Base-by-base conservation (phyloP, 306 rosid species). In the Malus asiatica region DNA sequence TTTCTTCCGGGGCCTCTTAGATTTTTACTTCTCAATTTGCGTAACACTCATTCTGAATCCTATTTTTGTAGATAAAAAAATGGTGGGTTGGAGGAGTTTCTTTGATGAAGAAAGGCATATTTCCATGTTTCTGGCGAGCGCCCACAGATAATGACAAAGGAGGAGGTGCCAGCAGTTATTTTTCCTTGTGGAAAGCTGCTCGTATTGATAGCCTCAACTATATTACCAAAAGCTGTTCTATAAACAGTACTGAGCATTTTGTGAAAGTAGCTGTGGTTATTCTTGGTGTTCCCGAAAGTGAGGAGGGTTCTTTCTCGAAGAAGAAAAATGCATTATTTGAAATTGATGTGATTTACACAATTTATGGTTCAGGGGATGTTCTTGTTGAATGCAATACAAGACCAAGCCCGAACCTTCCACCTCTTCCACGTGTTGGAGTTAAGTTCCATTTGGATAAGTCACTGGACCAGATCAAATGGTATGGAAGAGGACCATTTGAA, bases 401-500 rank as follows among this genome's bases (percentile, higher is more conserved):
- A 62, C 97, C 98, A 73, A 83, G 79, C 55, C 61, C 88, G 12
- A 82, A 84, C 78, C 98, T 92, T 77, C 96, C 97, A n/a, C 96
- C 97, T 60, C 85, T 95, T 86, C 98, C 97, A 1, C 97, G 97
- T 20, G 92, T 95, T 33, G 98, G 98, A 79, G 85, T 95, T 8
- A 87, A 81, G 70, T 86, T 95, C 74, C 84, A 84, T 72, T 78
- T 92, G 86, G 97, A 88, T 10, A 87, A 89, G 61, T 84, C 98
- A 1, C 13, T 95, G 65, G 90, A 92, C 82, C 88, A 66, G 80
- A 76, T 89, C 22, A 78, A 61, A 45, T 95, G 98, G 97, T 95
- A 92, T 19, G 98, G 98, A 76, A 89, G 93, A 90, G 98, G 98
- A 20, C 98, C 96, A 19, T 90, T 92, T 53, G 98, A 95, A 84